Base-by-base conservation (phyloP, 2,329 filamentous ascomycete genomes). In the Fusarium euwallaceae region DNA sequence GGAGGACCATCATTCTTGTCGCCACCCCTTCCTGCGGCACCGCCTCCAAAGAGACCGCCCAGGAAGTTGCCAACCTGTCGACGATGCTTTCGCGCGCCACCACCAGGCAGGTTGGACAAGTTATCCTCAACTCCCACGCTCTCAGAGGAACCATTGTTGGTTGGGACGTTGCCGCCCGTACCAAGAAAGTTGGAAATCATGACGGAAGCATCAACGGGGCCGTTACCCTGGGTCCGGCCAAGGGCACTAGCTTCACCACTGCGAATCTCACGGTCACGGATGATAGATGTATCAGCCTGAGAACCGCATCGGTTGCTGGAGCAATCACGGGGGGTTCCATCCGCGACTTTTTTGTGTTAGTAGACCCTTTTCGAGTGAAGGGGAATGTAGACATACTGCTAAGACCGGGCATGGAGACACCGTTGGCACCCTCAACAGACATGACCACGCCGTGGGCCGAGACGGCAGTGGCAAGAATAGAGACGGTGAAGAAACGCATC, bases 281-380 rank as follows among this genome's bases (percentile, higher is more conserved):
- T 92, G 85, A 93, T 92, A 81, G 91, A 86, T n/a, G 92, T 93
- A 79, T 93, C 92, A 69, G 88, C 89, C 81, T 93, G 88, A n/a
- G 91, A 88, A 68, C 91, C 92, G 79, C 91, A 93, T 55, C 81
- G 73, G 76, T 91, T 90, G 77, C 84, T 85, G 61, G 88, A 85
- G 81, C 91, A 93, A 83, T 93, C 91, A 78, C 92, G 90, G 61
- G 91, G 92, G 71, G 91, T 93, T 77, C 91, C 91, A 71, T 93
- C 91, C 56, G 86, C 85, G 73, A 92, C 89, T 58, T 86, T n/a
- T 6, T 1, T 1, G 0, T 37, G 63, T 78, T 55, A 72, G 59
- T 6, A 8, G 32, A 4, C 4, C 12, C n/a, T 11, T 6, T 34
- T 60, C 45, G 29, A 27, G 32, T 36, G 8, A 8, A 20, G 32